Evolutionary conservation across 2,329 filamentous ascomycete genomes (phyloP), one percentile per base, ranked within the genome.

Genomic region (Pseudogymnoascus sp.): DNA sequence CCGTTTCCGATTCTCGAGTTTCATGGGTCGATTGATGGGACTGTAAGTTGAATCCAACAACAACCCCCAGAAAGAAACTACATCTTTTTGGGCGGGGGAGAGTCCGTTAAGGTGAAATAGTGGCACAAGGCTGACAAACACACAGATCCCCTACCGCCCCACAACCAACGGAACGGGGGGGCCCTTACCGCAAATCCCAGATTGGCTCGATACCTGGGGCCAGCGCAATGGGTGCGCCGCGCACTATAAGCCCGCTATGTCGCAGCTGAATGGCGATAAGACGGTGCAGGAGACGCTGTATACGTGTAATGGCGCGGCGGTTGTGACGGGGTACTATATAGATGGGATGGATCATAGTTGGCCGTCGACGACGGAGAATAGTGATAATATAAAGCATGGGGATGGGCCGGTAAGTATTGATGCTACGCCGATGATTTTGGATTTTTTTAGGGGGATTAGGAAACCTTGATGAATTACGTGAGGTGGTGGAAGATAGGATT

Each of bases 1-100:
- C 67, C 74, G 3, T 64, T 81, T 3, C 79, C 80, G 1, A 73
- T 83, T 8, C 69, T 83, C 7, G 78, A 80, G 44, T 78, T 82
- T 61, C 81, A 83, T 68, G 81, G 81, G n/a, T 53, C 44, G 14
- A 10, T n/a, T n/a, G 44, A 53, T 6, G 44, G 14, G 14, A 53
- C 44, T 2, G 44, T 31, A 31, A 16, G 44, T 29, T 10, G n/a
- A 1, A 16, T 38, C 37, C 10, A n/a, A 4, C 10, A 21, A 42
- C n/a, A n/a, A n/a, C n/a, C n/a, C n/a, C n/a, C n/a, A n/a, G n/a
- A n/a, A n/a, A n/a, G n/a, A n/a, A n/a, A 5, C 26, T 38, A 16
- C 14, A 6, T 14, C 1, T 16, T n/a, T 38, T 5, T n/a, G n/a
- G n/a, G n/a, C n/a, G n/a, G n/a, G n/a, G n/a, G n/a, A n/a, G 37